Base-by-base conservation (phyloP, 257 asterid species). In the Solanum boliviense region DNA sequence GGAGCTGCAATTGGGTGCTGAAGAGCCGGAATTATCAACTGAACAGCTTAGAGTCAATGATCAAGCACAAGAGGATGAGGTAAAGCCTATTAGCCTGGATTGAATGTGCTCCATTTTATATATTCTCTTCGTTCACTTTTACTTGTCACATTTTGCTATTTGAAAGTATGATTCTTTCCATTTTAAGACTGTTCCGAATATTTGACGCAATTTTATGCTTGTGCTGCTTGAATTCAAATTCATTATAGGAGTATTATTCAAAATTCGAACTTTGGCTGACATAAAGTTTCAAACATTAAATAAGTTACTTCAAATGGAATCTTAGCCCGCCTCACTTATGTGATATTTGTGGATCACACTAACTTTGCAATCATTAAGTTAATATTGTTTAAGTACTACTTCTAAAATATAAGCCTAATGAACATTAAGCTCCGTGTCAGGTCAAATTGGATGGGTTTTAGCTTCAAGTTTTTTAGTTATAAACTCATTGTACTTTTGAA, bases 41-140 rank as follows among this genome's bases (percentile, higher is more conserved):
- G 97, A 94, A 87, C 89, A 88, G 90, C 87, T 93, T 56, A 92
- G 88, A 72, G 83, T 89, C 89, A 95, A 94, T 92, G 91, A 90
- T 87, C 98, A 95, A 90, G 92, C 91, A 39, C 98, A 95, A 83
- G 95, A 93, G 89, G 98, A 96, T 87, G 99, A 95, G 98, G 98
- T 96, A 90, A 88, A 48, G 7, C 34, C 6, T 6, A 35, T 35
- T 74, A 74, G 31, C 52, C 6, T 36, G 52, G 83, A 35, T 2
- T 36, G 83, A 36, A 36, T 35, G 29, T 74, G 18, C 29, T 35
- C 31, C 31, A 74, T 35, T 74, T 34, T 16, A 71, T 71, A 71
- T 71, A 27, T 0, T 68, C 74, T 23, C 1, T 13, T 0, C 9
- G 9, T 6, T 67, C 34, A 13, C 74, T 68, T 27, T 27, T 27